Conservation (phyloP, 2,329 filamentous ascomycete species). For the Spiromastix sp. region DNA sequence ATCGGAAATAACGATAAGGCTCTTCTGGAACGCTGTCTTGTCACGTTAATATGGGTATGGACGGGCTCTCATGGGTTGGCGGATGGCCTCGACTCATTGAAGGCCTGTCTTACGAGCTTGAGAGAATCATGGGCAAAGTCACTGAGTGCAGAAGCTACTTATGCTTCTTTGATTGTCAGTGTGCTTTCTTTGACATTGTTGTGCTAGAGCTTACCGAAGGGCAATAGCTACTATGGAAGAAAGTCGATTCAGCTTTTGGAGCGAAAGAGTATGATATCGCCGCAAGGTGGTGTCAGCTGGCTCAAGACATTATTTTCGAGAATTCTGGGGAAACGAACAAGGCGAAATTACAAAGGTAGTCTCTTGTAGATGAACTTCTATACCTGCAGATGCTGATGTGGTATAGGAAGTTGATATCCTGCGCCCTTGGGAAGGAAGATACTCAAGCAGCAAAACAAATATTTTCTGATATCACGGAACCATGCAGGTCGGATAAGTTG, state of each 20-base stretch:
- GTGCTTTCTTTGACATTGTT: not conserved
- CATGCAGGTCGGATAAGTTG: conserved; percentile 49
- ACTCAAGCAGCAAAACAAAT: conserved; percentile 43
- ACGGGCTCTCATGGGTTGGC: conserved; percentile 35
- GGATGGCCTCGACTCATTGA: conserved; percentile 24
- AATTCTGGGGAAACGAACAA: conserved; percentile 56
- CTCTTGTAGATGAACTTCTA: not conserved
- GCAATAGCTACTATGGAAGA: conserved; percentile 68
- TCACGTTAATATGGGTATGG: conserved; percentile 58
- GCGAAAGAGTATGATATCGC: conserved; percentile 45
- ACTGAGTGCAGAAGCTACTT: conserved; percentile 51
- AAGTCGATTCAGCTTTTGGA: conserved; percentile 49
- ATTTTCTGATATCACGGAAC: conserved; percentile 50
- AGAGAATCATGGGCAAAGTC: conserved; percentile 34
- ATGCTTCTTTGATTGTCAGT: conserved; percentile 33
- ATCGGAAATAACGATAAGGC: conserved; percentile 37
- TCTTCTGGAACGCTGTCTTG: conserved; percentile 60
- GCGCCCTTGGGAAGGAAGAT: conserved; percentile 51
- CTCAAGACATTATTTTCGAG: conserved; percentile 56
- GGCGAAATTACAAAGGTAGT: conserved; percentile 56
- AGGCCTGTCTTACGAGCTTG: conserved; percentile 21
- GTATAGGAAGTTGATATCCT: conserved; percentile 61
- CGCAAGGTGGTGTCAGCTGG: conserved; percentile 61
- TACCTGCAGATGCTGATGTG: conserved; percentile 7
- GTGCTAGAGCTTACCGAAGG: no score